Evolutionary conservation across 2,329 filamentous ascomycete species (phyloP).

Genomic region (Neonectria sp.): DNA sequence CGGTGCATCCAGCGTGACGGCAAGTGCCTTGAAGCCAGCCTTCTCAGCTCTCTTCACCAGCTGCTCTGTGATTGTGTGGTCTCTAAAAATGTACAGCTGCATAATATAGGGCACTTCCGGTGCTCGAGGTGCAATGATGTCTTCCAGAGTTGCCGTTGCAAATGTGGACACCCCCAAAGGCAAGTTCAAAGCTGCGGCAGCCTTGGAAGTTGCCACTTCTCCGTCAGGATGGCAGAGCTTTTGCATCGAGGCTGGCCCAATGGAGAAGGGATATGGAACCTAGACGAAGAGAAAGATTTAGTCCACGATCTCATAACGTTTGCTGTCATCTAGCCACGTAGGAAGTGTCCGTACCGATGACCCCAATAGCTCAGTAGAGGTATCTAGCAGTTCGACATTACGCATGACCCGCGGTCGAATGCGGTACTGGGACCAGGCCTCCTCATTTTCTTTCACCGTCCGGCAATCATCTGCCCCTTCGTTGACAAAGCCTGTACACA

Average conservation of each 20-base stretch:
- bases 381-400: slow-evolving; percentile 19
- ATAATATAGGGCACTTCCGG: slow-evolving; percentile 12
- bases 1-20: slow-evolving; percentile 23
- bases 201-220: slow-evolving; percentile 28
- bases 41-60: slow-evolving; percentile 23
- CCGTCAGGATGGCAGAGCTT: slow-evolving; percentile 22
- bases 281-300: neutral
- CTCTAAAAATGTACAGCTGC: slow-evolving; percentile 25
- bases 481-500: slow-evolving; percentile 18
- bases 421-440: slow-evolving; percentile 24
- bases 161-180: slow-evolving; percentile 25
- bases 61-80: slow-evolving; percentile 19
- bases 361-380: slow-evolving; percentile 20
- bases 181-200: slow-evolving; percentile 15
- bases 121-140: slow-evolving; percentile 15
- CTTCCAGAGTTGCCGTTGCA: slow-evolving; percentile 23
- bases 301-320: neutral
- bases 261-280: slow-evolving; percentile 25
- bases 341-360: neutral
- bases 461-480: slow-evolving; percentile 29
- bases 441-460: slow-evolving; percentile 24
- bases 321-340: neutral
- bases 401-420: slow-evolving; percentile 26
- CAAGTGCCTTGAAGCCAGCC: slow-evolving; percentile 17
- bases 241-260: slow-evolving; percentile 30